Base-by-base conservation (phyloP, 1,139 yeast genomes). In the Yamadazyma buinensis region DNA sequence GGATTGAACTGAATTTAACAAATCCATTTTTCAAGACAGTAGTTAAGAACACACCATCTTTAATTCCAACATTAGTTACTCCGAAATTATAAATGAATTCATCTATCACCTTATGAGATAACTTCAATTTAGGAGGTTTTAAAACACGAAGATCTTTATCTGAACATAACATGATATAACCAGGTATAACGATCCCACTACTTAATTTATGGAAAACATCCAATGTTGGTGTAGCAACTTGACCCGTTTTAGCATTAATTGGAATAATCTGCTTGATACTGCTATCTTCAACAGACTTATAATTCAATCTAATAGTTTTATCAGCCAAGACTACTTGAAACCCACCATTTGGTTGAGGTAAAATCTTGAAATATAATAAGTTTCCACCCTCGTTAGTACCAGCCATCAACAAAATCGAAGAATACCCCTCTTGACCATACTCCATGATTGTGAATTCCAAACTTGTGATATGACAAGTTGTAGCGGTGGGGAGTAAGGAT, bases 381-480 rank as follows among this genome's bases (percentile, higher is more conserved):
- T 86, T 67, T 13, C 75, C 85, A 12, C 98, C 98, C 22, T 66
- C 64, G 37, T 79, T 76, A 0, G 97, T 84, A 20, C 98, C 99
- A 11, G 82, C 84, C 23, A 78, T 62, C 55, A 90, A 59, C 22
- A 85, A 52, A 32, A 92, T 75, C 15, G 88, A 80, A 0, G 95
- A 83, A 47, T 73, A 85, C 2, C 72, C 71, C 19, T 77, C 82
- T 37, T 78, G 84, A 3, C 76, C 77, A 29, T 75, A 79, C 34
- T 73, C 84, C 78, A 79, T 74, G 32, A 80, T 84, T 1, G 86
- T 72, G 56, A 88, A 84, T 45, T 86, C 92, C 37, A 86, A 57
- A 2, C 74, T 54, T 0, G 95, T 84, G 2, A 82, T 64, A 46
- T 57, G 55, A 36, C 70, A 53, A 5, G 5, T 17, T 4, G 55